A percentile compares a stretch with the other conserved stretches of the same genome.
Conservation (phyloP, 2,329 filamentous ascomycete genomes). For the Trichoderma arundinaceum region DNA sequence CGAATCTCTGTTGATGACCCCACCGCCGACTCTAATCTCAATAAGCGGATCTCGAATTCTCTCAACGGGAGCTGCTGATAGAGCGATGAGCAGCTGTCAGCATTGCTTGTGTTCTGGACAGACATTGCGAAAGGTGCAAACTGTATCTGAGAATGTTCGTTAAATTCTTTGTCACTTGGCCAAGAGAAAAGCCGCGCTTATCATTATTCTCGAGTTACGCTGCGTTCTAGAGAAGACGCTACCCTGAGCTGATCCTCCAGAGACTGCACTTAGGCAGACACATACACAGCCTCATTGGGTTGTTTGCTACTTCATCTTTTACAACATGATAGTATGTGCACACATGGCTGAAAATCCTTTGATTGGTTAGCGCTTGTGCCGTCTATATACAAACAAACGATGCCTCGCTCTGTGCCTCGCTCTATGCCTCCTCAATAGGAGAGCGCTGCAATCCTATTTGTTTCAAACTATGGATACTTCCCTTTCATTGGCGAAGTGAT, state of each 20-base stretch:
- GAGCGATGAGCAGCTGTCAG: neutral
- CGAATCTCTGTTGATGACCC: slow-evolving; percentile 1
- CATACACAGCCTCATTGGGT: neutral
- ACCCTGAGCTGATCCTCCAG: neutral
- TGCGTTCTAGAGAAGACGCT: neutral
- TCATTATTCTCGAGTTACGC: neutral
- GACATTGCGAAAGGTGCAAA: neutral
- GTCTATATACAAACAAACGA: neutral
- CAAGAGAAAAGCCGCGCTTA: neutral
- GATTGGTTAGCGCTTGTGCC: too few relatives aligned
- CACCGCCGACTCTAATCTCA: neutral
- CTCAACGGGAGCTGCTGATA: slow-evolving; percentile 2
- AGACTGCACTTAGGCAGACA: neutral
- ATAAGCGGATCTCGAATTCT: neutral
- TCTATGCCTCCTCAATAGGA: too few relatives aligned
- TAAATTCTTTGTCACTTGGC: neutral
- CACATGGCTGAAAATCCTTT: neutral
- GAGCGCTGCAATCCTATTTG: too few relatives aligned
- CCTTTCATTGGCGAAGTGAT: too few relatives aligned
- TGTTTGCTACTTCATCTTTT: neutral
- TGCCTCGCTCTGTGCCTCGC: too few relatives aligned
- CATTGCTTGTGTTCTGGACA: neutral
- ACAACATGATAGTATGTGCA: neutral
- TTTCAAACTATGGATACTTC: too few relatives aligned
- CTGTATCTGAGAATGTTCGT: neutral